Base-by-base conservation (phyloP, 192 early-diverging fungal species). In the Physocladia obscura region DNA sequence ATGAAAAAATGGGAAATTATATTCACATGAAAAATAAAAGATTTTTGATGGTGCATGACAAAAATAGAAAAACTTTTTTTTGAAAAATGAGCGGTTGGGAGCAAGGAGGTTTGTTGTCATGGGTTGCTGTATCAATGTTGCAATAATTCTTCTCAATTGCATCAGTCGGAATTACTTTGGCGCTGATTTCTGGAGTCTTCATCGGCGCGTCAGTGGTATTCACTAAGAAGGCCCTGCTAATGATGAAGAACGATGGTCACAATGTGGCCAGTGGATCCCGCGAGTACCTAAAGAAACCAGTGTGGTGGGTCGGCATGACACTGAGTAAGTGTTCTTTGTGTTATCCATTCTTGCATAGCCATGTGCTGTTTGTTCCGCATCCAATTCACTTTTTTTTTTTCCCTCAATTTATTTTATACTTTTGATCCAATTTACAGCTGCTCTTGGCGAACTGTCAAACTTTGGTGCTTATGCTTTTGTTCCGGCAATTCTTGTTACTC, bases 401-500 rank as follows among this genome's bases (percentile, higher is more conserved):
- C n/a, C n/a, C n/a, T n/a, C n/a, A n/a, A n/a, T n/a, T n/a, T n/a
- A n/a, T n/a, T n/a, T n/a, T n/a, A n/a, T n/a, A n/a, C n/a, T n/a
- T n/a, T n/a, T n/a, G n/a, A n/a, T 27, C 31, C 38, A 6, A 13
- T 34, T n/a, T 27, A 54, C 83, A 92, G 90, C 95, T 91, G 91
- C 87, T 3, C 72, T 93, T 27, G 94, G 94, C 63, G 94, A 96
- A 82, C 81, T 94, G 62, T 86, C 90, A 67, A 97, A 97, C 81
- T 95, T 96, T 84, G 89, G 92, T 2, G 95, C 94, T 0, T 96
- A 96, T 71, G 93, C 93, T 38, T 96, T 96, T 84, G 90, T 91
- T 32, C 94, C 94, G 11, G 93, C 94, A n/a, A 93, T 95, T 73
- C 82, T 96, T 31, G 92, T 96, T 4, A 94, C 94, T 40, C 94